A percentile compares a stretch with the other conserved stretches of the same genome.
phyloP scores from a whole-genome alignment of 2,329 filamentous ascomycete species.

The Fusarium sp. region DNA sequence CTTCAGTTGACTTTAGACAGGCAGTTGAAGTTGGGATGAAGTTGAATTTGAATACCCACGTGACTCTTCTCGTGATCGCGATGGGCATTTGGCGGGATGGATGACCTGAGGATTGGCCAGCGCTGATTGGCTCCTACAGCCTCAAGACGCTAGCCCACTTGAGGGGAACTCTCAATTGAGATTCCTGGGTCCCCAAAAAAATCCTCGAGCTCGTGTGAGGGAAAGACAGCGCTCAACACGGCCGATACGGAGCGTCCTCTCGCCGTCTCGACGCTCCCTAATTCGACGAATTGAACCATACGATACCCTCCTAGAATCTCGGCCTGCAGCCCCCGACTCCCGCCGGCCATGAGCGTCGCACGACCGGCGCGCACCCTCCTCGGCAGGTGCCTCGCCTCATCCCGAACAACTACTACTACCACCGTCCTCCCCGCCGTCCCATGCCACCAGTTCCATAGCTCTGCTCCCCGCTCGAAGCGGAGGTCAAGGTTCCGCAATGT shows the following conservation, averaged over 20 bases:
- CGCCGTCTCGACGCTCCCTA: slow-evolving; percentile 10
- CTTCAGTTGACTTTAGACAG: background rate
- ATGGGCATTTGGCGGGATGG: background rate
- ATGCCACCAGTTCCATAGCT: slow-evolving; percentile 61
- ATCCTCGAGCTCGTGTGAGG: slow-evolving; percentile 47
- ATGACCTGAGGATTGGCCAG: background rate
- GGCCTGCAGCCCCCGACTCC: slow-evolving; percentile 10
- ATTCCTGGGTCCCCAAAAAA: slow-evolving; percentile 44
- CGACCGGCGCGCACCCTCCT: slow-evolving; percentile 62
- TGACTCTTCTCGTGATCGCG: slow-evolving; percentile 18
- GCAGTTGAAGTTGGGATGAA: slow-evolving; percentile 10
- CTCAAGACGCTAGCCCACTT: slow-evolving; percentile 29
- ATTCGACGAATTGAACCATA: slow-evolving; percentile 15
- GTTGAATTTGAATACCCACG: slow-evolving; percentile 20
- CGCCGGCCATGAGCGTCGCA: slow-evolving; percentile 62
- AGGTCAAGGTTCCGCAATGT: slow-evolving; percentile 63
- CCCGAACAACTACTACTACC: slow-evolving; percentile 39
- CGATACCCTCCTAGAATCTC: slow-evolving; percentile 2
- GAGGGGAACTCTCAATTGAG: slow-evolving; percentile 39
- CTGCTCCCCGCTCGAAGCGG: slow-evolving; percentile 55
- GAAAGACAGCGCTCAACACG: slow-evolving; percentile 25
- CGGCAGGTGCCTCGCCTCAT: slow-evolving; percentile 57
- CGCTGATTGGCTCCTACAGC: slow-evolving; percentile 29
- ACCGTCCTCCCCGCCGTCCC: slow-evolving; percentile 39
- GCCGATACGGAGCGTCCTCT: slow-evolving; percentile 18